These are phyloP conservation scores for Botrytis pseudocinerea DNA, from an alignment of 2,329 filamentous ascomycete species.

Conservation along the genomic window DNA sequence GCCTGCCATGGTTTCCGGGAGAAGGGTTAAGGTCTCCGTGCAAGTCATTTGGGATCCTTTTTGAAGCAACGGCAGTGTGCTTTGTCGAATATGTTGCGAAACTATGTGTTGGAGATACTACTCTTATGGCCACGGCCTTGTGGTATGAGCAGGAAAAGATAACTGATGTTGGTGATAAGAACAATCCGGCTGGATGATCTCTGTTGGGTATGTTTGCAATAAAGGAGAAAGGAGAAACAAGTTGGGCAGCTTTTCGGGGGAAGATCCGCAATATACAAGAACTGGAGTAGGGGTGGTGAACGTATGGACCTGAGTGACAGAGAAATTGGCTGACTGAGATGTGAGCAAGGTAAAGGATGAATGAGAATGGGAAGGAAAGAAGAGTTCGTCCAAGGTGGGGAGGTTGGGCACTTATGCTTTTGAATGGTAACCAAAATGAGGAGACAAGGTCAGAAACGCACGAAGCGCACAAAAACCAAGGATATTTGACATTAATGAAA, in stretches of 20 bases:
- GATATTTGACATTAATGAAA: conserved; percentile 16
- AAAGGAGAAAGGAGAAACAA: neutral
- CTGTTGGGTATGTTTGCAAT: conserved; percentile 26
- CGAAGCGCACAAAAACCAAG: conserved; percentile 15
- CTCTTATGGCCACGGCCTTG: conserved; percentile 31
- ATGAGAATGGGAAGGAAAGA: conserved; percentile 28
- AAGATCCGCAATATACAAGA: conserved; percentile 24
- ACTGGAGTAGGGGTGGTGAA: conserved; percentile 18
- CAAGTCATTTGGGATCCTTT: conserved; percentile 38
- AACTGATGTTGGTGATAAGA: conserved; percentile 20
- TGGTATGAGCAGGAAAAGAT: conserved; percentile 25
- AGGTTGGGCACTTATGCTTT: conserved; percentile 36
- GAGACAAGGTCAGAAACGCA: conserved; percentile 22
- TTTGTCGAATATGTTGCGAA: conserved; percentile 14
- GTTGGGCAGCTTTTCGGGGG: conserved; percentile 17
- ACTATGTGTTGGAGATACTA: conserved; percentile 24
- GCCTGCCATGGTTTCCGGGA: conserved; percentile 40
- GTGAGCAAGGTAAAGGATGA: conserved; percentile 24
- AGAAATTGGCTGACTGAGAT: conserved; percentile 23
- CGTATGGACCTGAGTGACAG: conserved; percentile 28
- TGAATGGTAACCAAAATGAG: conserved; percentile 23
- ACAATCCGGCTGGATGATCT: conserved; percentile 25
- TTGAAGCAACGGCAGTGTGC: conserved; percentile 26
- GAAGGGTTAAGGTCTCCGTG: conserved; percentile 38
- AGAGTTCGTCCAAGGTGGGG: conserved; percentile 29